Conservation (phyloP, 768 basidiomycete species). For the Pulveroboletus sp. region DNA sequence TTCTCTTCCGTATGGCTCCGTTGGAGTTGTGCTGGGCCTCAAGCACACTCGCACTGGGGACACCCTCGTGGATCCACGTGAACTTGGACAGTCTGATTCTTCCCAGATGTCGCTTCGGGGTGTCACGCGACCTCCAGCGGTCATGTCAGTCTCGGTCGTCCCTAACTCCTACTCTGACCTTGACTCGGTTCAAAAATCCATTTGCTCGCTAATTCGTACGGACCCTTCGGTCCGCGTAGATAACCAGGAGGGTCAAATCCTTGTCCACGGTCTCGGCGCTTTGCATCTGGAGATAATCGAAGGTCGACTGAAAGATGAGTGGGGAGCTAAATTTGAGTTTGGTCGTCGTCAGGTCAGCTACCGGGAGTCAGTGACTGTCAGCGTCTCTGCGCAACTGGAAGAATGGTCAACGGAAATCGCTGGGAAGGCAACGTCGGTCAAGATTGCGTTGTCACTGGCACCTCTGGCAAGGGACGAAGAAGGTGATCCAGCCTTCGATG, state of each 20-base stretch:
- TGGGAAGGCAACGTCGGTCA: constrained; percentile 50
- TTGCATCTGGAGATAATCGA: constrained; percentile 89
- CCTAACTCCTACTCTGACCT: constrained; percentile 78
- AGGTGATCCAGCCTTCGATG: constrained; percentile 71
- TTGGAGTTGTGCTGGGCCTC: constrained; percentile 81
- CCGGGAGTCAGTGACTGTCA: constrained; percentile 50
- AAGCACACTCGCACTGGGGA: constrained; percentile 85
- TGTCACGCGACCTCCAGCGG: constrained; percentile 74
- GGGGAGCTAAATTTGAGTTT: constrained; percentile 72
- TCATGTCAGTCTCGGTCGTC: constrained; percentile 80
- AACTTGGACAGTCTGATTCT: constrained; percentile 31
- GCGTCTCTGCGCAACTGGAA: constrained; percentile 31
- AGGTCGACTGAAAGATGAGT: constrained; percentile 75
- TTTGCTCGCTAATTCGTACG: constrained; percentile 70
- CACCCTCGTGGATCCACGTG: constrained; percentile 61
- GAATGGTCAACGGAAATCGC: constrained; percentile 61
- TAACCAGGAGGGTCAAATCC: constrained; percentile 74
- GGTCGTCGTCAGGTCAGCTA: constrained; percentile 77
- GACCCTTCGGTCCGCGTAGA: constrained; percentile 87
- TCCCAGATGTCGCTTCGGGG: constrained; percentile 48
- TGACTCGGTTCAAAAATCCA: constrained; percentile 70
- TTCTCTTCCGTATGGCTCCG: constrained; percentile 72
- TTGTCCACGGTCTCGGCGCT: constrained; percentile 80
- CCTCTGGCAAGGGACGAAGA: constrained; percentile 51
- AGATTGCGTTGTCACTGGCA: constrained; percentile 52